A percentile compares a stretch with the other conserved stretches of the same genome.
Conservation (phyloP, 805 yeast species). For the Candida piceae region DNA sequence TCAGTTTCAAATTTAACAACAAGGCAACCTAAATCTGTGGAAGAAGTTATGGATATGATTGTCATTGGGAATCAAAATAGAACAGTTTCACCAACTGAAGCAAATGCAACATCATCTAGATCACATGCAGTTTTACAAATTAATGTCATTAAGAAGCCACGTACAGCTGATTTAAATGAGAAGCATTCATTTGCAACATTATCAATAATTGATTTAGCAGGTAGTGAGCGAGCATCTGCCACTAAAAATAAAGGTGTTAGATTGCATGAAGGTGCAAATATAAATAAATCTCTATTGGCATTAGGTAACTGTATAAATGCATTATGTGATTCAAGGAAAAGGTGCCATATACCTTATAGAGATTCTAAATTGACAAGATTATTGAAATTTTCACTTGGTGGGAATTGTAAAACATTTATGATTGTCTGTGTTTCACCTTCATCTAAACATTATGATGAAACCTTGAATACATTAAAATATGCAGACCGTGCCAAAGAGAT, state of each 20-base stretch:
- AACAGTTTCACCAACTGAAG: slow-evolving; percentile 83
- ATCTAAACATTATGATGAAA: slow-evolving; percentile 84
- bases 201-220: slow-evolving; percentile 88
- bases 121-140: slow-evolving; percentile 93
- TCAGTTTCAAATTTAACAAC: slow-evolving; percentile 66
- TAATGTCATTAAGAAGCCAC: slow-evolving; percentile 52
- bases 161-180: slow-evolving; percentile 59
- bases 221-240: slow-evolving; percentile 90
- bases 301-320: slow-evolving; percentile 94
- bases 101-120: slow-evolving; percentile 84
- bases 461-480: slow-evolving; percentile 83
- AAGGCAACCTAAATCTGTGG: slow-evolving; percentile 56
- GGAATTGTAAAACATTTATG: slow-evolving; percentile 94
- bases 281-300: slow-evolving; percentile 82
- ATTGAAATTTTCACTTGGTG: slow-evolving; percentile 85
- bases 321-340: slow-evolving; percentile 63
- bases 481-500: slow-evolving; percentile 91
- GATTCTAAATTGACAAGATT: slow-evolving; percentile 87
- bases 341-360: slow-evolving; percentile 81
- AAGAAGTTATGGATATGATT: slow-evolving; percentile 76
- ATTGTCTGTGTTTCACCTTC: slow-evolving; percentile 91
- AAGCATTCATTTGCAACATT: slow-evolving; percentile 73
- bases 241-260: slow-evolving; percentile 81
- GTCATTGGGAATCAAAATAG: slow-evolving; percentile 67
- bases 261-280: slow-evolving; percentile 87